Evolutionary conservation across 208 protist species (phyloP), one percentile per base, ranked within the genome.

Genomic region (Leishmania martiniquensis): DNA sequence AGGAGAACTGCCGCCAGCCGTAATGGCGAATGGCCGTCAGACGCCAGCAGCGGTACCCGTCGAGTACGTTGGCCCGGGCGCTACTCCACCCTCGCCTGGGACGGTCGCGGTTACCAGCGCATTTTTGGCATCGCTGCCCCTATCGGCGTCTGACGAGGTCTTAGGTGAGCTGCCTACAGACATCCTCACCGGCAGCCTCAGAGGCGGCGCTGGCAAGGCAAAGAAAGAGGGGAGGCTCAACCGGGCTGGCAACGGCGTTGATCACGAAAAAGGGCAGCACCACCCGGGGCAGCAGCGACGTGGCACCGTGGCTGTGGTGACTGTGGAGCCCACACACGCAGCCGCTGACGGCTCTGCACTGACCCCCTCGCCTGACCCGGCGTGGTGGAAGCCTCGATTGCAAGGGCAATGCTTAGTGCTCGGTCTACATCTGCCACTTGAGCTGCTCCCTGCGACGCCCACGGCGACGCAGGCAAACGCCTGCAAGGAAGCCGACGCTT

Each of bases 311-410:
- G 66, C 66, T 20, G 66, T 39, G 45, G n/a, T 39, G n/a, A 37
- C 37, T 29, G 20, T 22, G 44, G 44, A 54, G 15, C 22, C 39
- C 42, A 39, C 44, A 4, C 37, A 22, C 66, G 70, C 66, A 12
- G 60, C 71, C 1, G 66, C 15, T n/a, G 22, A 13, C 39, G 22
- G 17, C 62, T 67, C 20, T 1, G 62, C n/a, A 5, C 2, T 39
- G 17, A 29, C 37, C 60, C 42, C 60, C 20, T 67, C 62, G 34
- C 62, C 32, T 3, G 54, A 20, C 32, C 79, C 57, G 15, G 45
- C 74, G 29, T 79, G 80, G 80, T 83, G 80, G 80, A 52, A 73
- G 5, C 68, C 75, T 32, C 66, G 75, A 59, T 22, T 83, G 49
- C 74, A 83, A 17, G 80, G 80, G 17, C 52, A 76, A 55, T 47